Evolutionary conservation across 768 basidiomycete genomes (phyloP), one percentile per base, ranked within the genome.

Genomic region (Calocera cornea): DNA sequence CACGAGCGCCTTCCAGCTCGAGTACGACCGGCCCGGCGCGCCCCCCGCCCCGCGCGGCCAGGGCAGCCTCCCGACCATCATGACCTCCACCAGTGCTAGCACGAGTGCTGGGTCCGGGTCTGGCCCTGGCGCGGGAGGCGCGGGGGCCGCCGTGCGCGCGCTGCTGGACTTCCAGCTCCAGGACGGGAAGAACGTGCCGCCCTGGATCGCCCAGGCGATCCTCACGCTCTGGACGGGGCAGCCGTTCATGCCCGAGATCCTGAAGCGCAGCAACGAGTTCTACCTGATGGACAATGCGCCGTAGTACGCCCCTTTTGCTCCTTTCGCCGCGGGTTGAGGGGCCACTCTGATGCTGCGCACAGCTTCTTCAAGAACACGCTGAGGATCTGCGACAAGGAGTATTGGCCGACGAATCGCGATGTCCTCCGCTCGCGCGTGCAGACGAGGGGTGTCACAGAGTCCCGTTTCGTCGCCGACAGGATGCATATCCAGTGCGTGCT

Each of bases 251-350:
- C 78, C 77, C 1, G 72, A 69, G 60, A 76, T 82, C 3, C 76
- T 82, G 68, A 78, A 80, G 67, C 74, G 79, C 16, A 72, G 72
- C 41, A 78, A 75, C 74, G 87, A 93, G 66, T 95, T 95, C 72
- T 95, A 95, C 74, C 80, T 97, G 16, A 95, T 95, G 92, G 95
- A 97, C 74, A 90, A 86, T n/a, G 95, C 95, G 0, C 81, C 81
- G 49, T 95, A 95, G 90, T 92, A 72, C 74, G 89, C 83, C 14
- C 10, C 27, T 44, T 36, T 36, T 34, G n/a, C n/a, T n/a, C n/a
- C n/a, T n/a, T n/a, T n/a, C n/a, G n/a, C n/a, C n/a, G n/a, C n/a
- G 70, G 68, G 22, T 70, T 16, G 10, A 1, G 1, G 8, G 17
- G 10, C 12, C 44, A 22, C 11, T 60, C 65, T 22, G n/a, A 63